Evolutionary conservation across 2,329 filamentous ascomycete species (phyloP), one percentile per base, ranked within the genome.

Genomic region (Calonectria leucothoes): DNA sequence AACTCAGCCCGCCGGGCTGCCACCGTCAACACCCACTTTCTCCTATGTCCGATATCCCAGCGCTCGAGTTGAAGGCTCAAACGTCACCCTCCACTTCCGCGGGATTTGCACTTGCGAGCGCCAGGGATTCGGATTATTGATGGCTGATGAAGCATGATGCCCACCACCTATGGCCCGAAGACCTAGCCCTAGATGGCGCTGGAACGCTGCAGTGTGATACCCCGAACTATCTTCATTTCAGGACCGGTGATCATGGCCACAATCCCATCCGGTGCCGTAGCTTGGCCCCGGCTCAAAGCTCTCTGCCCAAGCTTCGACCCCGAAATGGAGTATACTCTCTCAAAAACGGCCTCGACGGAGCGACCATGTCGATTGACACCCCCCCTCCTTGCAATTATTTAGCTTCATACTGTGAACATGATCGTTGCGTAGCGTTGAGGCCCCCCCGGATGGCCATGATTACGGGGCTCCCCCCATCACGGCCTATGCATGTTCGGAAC

Each of bases 221-320:
- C 52, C 42, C 39, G 42, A 74, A 48, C 67, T 70, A 61, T 69
- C 66, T 25, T 74, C 66, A 71, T 70, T 65, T 76, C 74, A 65
- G 55, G 51, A 35, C 57, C 69, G 66, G 35, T 57, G 69, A 74
- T 67, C 72, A 70, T 68, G 63, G 29, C 65, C 74, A 64, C n/a
- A 27, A 39, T 69, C 71, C 39, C 59, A 49, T 66, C 61, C 51
- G 70, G 69, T 70, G 45, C 49, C 75, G 57, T 51, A 72, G 63
- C 70, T 76, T 76, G 72, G 79, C 71, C 77, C 78, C 66, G 51
- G 75, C 72, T 71, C 74, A 66, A 61, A 70, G 68, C 70, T 70
- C 48, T 66, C 39, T 63, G 61, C 70, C 51, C 69, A 45, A 49
- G 63, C 39, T 66, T 29, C 65, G 20, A 70, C 66, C 66, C 70